Conservation (phyloP, 225 moss, liverwort and hornwort species). For the Marchantia polymorpha region DNA sequence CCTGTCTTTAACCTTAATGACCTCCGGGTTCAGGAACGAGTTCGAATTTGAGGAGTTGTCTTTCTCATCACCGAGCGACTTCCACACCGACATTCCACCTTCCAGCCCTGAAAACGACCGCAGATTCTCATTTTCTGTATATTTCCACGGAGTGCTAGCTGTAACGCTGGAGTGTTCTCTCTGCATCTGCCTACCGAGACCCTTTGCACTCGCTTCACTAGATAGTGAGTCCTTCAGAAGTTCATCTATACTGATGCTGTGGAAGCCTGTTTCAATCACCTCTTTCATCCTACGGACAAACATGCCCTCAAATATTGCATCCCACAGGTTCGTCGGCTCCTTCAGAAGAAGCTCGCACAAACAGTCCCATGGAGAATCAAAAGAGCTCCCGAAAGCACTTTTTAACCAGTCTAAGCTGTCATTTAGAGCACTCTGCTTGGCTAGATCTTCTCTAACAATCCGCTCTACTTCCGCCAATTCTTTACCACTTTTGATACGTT, state of each 20-base stretch:
- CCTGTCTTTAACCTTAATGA: conserved; percentile 66
- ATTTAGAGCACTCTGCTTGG: conserved; percentile 58
- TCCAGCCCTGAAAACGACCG: conserved; percentile 36
- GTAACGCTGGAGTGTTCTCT: conserved; percentile 8
- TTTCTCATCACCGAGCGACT: conserved; percentile 53
- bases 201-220: conserved; percentile 26
- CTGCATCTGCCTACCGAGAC: conserved; percentile 9
- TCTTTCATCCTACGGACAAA: conserved; percentile 79
- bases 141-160: not conserved
- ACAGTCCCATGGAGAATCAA: conserved; percentile 93
- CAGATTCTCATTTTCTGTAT: conserved; percentile 5
- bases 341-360: conserved; percentile 78
- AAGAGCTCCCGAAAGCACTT: conserved; percentile 69
- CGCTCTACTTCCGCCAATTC: conserved; percentile 69
- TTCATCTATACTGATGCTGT: conserved; percentile 47
- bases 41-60: conserved; percentile 54
- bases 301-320: conserved; percentile 66
- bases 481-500: conserved; percentile 57
- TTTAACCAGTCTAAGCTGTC: conserved; percentile 78
- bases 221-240: conserved; percentile 54
- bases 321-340: conserved; percentile 79
- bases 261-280: conserved; percentile 57
- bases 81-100: conserved; percentile 55
- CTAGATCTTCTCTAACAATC: conserved; percentile 61
- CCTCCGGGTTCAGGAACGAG: conserved; percentile 65